A percentile compares a stretch with the other conserved stretches of the same genome.
phyloP scores from a whole-genome alignment of 2,329 filamentous ascomycete species.

The Penicillium sp. region DNA sequence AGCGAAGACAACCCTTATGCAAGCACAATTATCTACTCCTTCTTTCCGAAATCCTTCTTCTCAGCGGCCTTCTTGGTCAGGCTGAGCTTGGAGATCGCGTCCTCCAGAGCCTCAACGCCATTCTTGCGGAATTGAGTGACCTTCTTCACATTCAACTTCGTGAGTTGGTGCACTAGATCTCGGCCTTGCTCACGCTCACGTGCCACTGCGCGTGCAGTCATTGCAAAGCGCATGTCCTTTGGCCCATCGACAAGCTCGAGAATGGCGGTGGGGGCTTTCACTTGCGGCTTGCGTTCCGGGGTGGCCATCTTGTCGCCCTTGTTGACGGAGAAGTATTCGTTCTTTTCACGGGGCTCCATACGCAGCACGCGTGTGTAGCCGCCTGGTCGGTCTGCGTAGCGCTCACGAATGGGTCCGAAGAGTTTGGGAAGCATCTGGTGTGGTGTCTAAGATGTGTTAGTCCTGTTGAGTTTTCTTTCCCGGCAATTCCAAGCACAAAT shows the following conservation, averaged over 20 bases:
- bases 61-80: conserved; percentile 37
- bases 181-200: conserved; percentile 56
- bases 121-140: conserved; percentile 73
- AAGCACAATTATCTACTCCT: conserved; percentile 5
- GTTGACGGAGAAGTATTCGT: conserved; percentile 22
- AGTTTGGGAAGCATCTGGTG: conserved; percentile 71
- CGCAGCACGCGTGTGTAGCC: conserved; percentile 95
- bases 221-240: conserved; percentile 88
- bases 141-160: conserved; percentile 76
- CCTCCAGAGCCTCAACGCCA: conserved; percentile 69
- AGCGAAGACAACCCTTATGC: conserved; percentile 8
- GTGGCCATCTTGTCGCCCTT: conserved; percentile 19
- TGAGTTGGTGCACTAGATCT: conserved; percentile 67
- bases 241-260: conserved; percentile 94
- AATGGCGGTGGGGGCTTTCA: conserved; percentile 87
- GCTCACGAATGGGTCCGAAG: conserved; percentile 76
- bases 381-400: conserved; percentile 77
- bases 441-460: conserved; percentile 35
- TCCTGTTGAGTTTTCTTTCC: conserved; percentile 5
- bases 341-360: conserved; percentile 76
- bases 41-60: conserved; percentile 15
- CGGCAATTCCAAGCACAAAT: background rate
- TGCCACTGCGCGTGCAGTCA: conserved; percentile 85
- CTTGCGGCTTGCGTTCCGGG: conserved; percentile 48
- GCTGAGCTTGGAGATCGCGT: conserved; percentile 62